A percentile compares a stretch with the other conserved stretches of the same genome.
Evolutionary conservation across 2,329 filamentous ascomycete genomes (phyloP).

Genomic region (Talaromyces pinophilus): DNA sequence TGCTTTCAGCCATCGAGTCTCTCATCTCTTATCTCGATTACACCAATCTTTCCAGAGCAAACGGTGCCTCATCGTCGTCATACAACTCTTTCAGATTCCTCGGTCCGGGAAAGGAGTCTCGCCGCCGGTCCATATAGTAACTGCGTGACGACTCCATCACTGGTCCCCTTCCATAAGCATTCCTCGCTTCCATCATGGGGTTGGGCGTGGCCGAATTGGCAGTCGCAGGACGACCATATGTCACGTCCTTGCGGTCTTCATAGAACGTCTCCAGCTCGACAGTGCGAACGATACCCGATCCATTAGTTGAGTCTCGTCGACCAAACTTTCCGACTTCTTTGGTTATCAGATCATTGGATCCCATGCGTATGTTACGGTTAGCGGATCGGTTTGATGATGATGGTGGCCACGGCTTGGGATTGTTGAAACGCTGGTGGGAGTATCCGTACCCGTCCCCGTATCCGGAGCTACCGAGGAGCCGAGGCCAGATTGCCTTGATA

Average conservation of each 20-base stretch:
- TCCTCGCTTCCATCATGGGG: slow-evolving; percentile 4
- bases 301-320: not conserved
- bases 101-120: not conserved
- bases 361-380: not conserved
- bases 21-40: not conserved
- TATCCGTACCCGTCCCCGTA: not conserved
- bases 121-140: not conserved
- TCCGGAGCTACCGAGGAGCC: slow-evolving; percentile 29
- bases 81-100: not conserved
- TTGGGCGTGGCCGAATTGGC: not conserved
- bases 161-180: not conserved
- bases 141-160: not conserved
- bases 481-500: slow-evolving; percentile 35
- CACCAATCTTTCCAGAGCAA: not conserved
- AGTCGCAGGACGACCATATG: not conserved
- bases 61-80: not conserved
- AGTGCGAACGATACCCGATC: slow-evolving; percentile 31
- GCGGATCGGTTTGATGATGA: not conserved
- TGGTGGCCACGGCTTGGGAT: slow-evolving; percentile 4
- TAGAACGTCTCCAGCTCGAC: slow-evolving; percentile 40
- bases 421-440: slow-evolving; percentile 3
- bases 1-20: not conserved
- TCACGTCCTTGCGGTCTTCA: slow-evolving; percentile 28
- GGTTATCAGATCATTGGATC: not conserved
- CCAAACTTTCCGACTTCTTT: not conserved